These are phyloP conservation scores for Pholiota adiposa DNA, from an alignment of 1,284 basidiomycete genomes.

Conservation along the genomic window DNA sequence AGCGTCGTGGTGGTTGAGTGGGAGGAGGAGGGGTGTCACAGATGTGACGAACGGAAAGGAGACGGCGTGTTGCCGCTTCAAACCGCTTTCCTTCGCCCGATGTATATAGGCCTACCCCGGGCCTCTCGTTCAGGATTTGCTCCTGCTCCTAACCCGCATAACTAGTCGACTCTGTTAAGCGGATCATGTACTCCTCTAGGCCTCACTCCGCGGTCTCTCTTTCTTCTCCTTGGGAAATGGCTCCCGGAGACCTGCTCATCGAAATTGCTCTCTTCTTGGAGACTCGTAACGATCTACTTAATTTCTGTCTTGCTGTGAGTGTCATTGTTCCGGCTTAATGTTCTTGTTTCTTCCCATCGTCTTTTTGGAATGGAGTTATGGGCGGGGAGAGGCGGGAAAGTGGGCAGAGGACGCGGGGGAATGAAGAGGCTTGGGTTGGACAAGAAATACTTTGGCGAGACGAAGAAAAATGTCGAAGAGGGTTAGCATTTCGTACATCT, in stretches of 20 bases:
- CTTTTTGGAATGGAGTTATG: not conserved
- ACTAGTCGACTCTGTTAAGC: not conserved
- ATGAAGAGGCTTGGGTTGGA: not conserved
- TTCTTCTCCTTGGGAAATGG: conserved; percentile 27
- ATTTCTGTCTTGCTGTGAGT: conserved; percentile 60
- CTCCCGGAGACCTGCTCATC: conserved; percentile 64
- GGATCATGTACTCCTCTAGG: not conserved
- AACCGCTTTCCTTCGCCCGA: not conserved
- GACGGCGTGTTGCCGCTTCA: not conserved
- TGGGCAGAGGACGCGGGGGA: not conserved
- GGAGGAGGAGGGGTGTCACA: not conserved
- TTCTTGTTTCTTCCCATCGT: not conserved
- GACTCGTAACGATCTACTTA: conserved; percentile 55
- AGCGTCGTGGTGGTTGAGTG: not conserved
- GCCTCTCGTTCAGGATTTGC: not conserved
- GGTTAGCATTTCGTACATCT: too few relatives aligned
- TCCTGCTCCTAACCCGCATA: conserved; percentile 2
- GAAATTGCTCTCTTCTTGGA: conserved; percentile 62
- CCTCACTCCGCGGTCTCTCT: conserved; percentile 3
- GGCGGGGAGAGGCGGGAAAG: not conserved
- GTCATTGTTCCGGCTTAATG: not conserved
- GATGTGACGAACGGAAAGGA: not conserved
- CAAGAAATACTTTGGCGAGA: too few relatives aligned
- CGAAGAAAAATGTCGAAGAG: too few relatives aligned
- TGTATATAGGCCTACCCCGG: not conserved